These are phyloP conservation scores for Leccinum griseonigrum DNA, from an alignment of 1,284 basidiomycete genomes.

Conservation along the genomic window DNA sequence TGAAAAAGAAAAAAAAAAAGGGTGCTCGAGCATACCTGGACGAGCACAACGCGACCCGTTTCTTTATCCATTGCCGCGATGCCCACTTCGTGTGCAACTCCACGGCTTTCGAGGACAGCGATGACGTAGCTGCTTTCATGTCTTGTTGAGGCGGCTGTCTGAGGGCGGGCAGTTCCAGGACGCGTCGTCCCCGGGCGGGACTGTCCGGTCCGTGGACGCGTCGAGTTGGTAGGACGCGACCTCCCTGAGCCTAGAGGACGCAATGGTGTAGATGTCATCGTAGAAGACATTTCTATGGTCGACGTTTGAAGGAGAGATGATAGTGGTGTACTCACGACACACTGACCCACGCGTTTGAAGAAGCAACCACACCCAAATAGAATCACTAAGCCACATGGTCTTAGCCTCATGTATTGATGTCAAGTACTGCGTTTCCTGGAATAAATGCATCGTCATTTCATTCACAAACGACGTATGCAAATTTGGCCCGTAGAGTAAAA, in stretches of 20 bases:
- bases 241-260: conserved; percentile 14
- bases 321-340: background rate
- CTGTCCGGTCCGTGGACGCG: conserved; percentile 41
- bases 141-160: conserved; percentile 57
- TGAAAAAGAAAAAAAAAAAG: too few relatives aligned
- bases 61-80: conserved; percentile 82
- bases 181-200: conserved; percentile 50
- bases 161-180: conserved; percentile 62
- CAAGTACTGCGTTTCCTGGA: background rate
- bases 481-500: conserved; percentile 14
- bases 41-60: conserved; percentile 70
- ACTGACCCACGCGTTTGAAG: background rate
- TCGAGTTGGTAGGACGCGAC: conserved; percentile 16
- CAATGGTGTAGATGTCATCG: conserved; percentile 16
- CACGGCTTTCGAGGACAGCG: conserved; percentile 71
- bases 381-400: background rate
- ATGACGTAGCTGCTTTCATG: conserved; percentile 61
- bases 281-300: background rate
- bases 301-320: background rate
- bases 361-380: background rate
- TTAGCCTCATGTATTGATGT: background rate
- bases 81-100: conserved; percentile 78
- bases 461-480: background rate
- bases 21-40: conserved; percentile 50
- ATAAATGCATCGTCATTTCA: conserved; percentile 7